phyloP scores from a whole-genome alignment of 306 rosid genomes.

The Vigna trinervia region DNA sequence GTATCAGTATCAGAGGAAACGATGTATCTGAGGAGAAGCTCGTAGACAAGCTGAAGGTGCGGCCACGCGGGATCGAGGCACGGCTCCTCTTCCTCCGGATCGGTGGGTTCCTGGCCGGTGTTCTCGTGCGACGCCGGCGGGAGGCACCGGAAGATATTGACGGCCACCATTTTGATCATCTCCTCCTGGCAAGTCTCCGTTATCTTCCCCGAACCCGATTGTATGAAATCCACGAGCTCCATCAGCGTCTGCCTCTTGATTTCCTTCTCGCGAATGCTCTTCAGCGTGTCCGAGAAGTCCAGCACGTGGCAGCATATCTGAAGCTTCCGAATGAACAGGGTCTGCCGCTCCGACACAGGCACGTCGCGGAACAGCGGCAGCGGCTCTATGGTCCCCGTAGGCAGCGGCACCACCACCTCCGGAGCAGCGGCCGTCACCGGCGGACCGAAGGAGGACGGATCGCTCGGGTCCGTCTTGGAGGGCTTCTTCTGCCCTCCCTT shows the following conservation, averaged over 20 bases:
- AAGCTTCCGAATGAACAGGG: slow-evolving; percentile 70
- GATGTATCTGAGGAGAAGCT: slow-evolving; percentile 89
- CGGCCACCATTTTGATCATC: slow-evolving; percentile 88
- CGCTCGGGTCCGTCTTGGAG: slow-evolving; percentile 77
- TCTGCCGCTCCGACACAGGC: slow-evolving; percentile 73
- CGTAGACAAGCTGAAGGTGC: slow-evolving; percentile 91
- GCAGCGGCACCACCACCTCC: slow-evolving; percentile 47
- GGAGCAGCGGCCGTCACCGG: slow-evolving; percentile 42
- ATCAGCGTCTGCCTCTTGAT: slow-evolving; percentile 81
- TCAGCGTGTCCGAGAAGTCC: slow-evolving; percentile 79
- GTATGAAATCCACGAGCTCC: slow-evolving; percentile 91
- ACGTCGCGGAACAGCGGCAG: slow-evolving; percentile 74
- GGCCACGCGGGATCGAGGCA: slow-evolving; percentile 88
- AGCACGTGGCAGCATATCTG: slow-evolving; percentile 76
- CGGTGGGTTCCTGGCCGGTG: slow-evolving; percentile 72
- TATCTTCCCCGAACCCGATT: slow-evolving; percentile 88
- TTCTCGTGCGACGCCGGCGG: slow-evolving; percentile 91
- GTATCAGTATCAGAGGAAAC: slow-evolving; percentile 97
- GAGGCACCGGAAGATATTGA: slow-evolving; percentile 84
- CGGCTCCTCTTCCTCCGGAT: slow-evolving; percentile 94
- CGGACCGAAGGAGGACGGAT: slow-evolving; percentile 53
- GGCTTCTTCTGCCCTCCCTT: slow-evolving; percentile 88
- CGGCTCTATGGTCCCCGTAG: slow-evolving; percentile 72
- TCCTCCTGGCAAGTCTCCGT: slow-evolving; percentile 90
- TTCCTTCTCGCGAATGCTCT: slow-evolving; percentile 83